phyloP scores from a whole-genome alignment of 768 basidiomycete species.

The Filobasidium floriforme region DNA sequence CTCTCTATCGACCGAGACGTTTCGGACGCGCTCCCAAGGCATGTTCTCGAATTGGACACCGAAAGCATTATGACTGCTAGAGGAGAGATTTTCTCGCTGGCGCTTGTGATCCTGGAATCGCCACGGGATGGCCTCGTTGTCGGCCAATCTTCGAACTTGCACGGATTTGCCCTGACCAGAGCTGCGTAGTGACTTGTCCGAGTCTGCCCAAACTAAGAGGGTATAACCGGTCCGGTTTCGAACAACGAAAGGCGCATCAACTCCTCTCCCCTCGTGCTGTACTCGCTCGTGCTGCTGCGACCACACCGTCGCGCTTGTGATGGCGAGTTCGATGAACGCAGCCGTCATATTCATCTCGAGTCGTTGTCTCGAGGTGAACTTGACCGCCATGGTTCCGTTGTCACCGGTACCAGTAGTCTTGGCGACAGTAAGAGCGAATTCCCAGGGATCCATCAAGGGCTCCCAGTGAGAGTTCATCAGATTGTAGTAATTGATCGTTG shows the following conservation, averaged over 20 bases:
- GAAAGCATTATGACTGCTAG: constrained; percentile 71
- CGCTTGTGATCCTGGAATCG: constrained; percentile 93
- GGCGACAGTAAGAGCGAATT: constrained; percentile 44
- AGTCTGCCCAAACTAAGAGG: constrained; percentile 76
- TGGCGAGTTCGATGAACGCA: constrained; percentile 75
- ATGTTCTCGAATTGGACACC: constrained; percentile 76
- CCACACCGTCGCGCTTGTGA: constrained; percentile 65
- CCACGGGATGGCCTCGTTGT: constrained; percentile 81
- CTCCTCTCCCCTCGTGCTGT: constrained; percentile 69
- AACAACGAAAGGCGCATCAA: constrained; percentile 87
- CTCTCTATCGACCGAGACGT: constrained; percentile 85
- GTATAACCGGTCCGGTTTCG: constrained; percentile 83
- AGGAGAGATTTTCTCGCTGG: constrained; percentile 70
- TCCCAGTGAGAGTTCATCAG: constrained; percentile 97
- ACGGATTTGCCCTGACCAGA: constrained; percentile 46
- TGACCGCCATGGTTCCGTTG: constrained; percentile 50
- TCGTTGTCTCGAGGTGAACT: constrained; percentile 66
- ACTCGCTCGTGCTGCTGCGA: constrained; percentile 65
- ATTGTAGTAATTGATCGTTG: constrained; percentile 91
- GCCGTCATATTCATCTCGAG: constrained; percentile 86
- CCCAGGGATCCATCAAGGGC: constrained; percentile 95
- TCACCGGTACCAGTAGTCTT: constrained; percentile 33
- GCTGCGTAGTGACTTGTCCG: constrained; percentile 52
- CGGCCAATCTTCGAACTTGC: constrained; percentile 56
- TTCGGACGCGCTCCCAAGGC: constrained; percentile 78